These are phyloP conservation scores for Pseudogymnoascus sp. DNA, from an alignment of 2,329 filamentous ascomycete genomes.

Conservation along the genomic window DNA sequence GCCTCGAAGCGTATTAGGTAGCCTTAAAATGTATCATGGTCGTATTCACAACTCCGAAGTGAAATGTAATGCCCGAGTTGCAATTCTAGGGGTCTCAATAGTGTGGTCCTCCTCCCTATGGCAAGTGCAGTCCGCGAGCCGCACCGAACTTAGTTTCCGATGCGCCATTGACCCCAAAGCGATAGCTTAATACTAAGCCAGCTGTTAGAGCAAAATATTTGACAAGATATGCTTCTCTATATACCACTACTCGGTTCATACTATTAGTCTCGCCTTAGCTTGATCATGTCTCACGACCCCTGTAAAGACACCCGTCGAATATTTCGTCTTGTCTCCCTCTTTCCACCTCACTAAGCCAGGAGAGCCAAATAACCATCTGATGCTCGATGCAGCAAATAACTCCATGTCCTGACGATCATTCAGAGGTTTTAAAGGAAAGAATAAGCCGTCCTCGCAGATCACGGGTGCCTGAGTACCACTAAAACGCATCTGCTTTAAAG, in stretches of 20 bases:
- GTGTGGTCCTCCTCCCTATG: background rate
- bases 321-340: background rate
- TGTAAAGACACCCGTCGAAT: slow-evolving; percentile 2
- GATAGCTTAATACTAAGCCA: background rate
- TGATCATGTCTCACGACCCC: background rate
- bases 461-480: background rate
- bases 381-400: slow-evolving; percentile 14
- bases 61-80: background rate
- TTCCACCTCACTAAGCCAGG: slow-evolving; percentile 7
- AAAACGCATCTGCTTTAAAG: slow-evolving; percentile 5
- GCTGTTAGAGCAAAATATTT: background rate
- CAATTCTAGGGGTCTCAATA: background rate
- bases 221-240: background rate
- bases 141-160: background rate
- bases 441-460: background rate
- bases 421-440: background rate
- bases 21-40: background rate
- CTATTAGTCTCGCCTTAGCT: background rate
- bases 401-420: slow-evolving; percentile 3
- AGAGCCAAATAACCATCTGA: slow-evolving; percentile 12
- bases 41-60: background rate
- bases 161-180: background rate
- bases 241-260: background rate
- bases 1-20: background rate
- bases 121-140: background rate